Base-by-base conservation (phyloP, 2,329 filamentous ascomycete species). In the Colletotrichum scovillei region DNA sequence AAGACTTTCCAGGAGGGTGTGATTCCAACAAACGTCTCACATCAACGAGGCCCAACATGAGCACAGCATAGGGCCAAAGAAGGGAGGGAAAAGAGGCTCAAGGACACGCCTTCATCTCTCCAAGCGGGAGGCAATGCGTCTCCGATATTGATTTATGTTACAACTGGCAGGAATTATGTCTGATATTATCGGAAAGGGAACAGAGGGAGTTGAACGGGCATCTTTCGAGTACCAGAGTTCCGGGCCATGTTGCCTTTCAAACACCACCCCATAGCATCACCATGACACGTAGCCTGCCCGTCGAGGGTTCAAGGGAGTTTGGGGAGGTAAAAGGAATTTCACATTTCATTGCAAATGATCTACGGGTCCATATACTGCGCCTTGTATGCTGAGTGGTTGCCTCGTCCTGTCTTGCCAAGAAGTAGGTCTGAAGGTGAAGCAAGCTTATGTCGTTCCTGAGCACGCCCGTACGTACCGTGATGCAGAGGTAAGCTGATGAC, bases 161-260 rank as follows among this genome's bases (percentile, higher is more conserved):
- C 22, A 24, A 14, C 16, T 24, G 46, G n/a, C 28, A 26, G 46
- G 46, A 63, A 26, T 53, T 14, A 22, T 12, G 62, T 24, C 49
- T 35, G 28, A 49, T 30, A 35, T 52, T 63, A 53, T 56, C 22
- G 28, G 16, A 49, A 42, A 42, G 63, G 52, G 24, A 56, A 28
- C 19, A 19, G 58, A 22, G 26, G 53, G 63, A 66, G 63, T 66
- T 66, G 35, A 32, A 65, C 32, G 52, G 52, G 63, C 24, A 63
- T 42, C 46, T 46, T 53, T 26, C 55, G 12, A 55, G 22, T 24
- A 56, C 55, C 32, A 16, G 7, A 26, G 30, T 56, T 56, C 49
- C 38, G 6, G 5, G 32, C 30, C 5, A 63, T 22, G 30, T 55
- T 63, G 60, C 16, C 49, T 52, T 52, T 32, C 49, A 14, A 9